Percentiles rank a stretch among this genome's conserved stretches.
Evolutionary conservation across 306 rosid species (phyloP).

Genomic region (Trifolium pratense): DNA sequence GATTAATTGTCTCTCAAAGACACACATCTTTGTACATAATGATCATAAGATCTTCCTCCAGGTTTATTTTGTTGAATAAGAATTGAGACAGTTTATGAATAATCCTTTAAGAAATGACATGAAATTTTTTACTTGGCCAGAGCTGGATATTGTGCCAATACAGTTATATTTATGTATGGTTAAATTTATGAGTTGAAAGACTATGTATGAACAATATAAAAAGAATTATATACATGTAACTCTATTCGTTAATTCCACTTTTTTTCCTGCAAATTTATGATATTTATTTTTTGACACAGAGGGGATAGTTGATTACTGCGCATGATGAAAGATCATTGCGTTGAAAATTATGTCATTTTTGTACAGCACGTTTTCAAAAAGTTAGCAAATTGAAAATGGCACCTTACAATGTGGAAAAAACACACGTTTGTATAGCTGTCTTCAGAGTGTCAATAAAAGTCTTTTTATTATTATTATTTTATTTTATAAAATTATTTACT

Average conservation of each 20-base stretch:
- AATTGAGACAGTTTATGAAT: constrained; percentile 3
- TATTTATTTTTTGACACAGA: neutral
- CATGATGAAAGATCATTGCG: constrained; percentile 14
- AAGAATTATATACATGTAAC: no score
- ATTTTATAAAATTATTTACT: neutral
- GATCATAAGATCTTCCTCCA: constrained; percentile 25
- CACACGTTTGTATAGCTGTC: constrained; percentile 36
- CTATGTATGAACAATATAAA: no score
- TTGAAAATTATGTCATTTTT: constrained; percentile 32
- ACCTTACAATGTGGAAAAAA: constrained; percentile 17
- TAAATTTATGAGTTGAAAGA: neutral
- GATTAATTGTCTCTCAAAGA: constrained; percentile 22
- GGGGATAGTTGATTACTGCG: constrained; percentile 16
- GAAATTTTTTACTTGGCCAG: neutral
- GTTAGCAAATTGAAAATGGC: constrained; percentile 27
- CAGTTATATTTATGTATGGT: neutral
- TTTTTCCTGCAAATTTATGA: neutral
- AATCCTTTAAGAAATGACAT: constrained; percentile 1
- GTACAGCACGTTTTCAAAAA: constrained; percentile 19
- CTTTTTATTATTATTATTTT: neutral
- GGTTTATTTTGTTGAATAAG: neutral
- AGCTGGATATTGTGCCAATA: neutral
- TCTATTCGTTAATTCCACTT: no score
- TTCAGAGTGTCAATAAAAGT: constrained; percentile 22
- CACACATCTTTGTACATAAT: constrained; percentile 34